Percentiles rank a stretch among this genome's conserved stretches.
phyloP scores from a whole-genome alignment of 2,329 filamentous ascomycete species.

The Diaporthe batatas region DNA sequence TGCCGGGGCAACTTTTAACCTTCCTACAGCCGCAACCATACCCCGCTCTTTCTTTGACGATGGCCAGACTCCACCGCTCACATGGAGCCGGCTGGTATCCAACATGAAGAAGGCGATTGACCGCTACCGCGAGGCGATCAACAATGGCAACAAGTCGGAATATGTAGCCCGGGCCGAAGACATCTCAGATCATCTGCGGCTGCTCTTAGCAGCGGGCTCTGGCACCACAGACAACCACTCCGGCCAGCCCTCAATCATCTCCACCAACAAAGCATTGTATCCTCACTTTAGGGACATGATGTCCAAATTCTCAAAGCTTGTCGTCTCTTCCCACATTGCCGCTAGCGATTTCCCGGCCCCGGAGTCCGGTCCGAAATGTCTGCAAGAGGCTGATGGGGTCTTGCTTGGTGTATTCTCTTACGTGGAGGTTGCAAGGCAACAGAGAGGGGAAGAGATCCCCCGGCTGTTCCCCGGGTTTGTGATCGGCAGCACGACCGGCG shows the following conservation, averaged over 20 bases:
- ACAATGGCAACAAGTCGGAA: constrained; percentile 84
- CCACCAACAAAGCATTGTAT: constrained; percentile 95
- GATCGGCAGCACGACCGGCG: constrained; percentile 84
- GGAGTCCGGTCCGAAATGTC: constrained; percentile 93
- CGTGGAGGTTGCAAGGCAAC: constrained; percentile 93
- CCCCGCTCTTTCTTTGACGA: constrained; percentile 93
- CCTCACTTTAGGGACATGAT: constrained; percentile 99
- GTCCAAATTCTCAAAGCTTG: constrained; percentile 99
- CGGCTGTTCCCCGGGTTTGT: constrained; percentile 95
- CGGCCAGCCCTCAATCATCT: constrained; percentile 98
- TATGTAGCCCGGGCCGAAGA: constrained; percentile 97
- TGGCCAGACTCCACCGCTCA: constrained; percentile 81
- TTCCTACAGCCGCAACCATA: constrained; percentile 71
- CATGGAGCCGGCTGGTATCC: constrained; percentile 89
- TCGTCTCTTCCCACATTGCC: constrained; percentile 97
- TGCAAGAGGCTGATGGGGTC: constrained; percentile 97
- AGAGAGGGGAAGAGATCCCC: constrained; percentile 92
- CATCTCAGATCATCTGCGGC: constrained; percentile 93
- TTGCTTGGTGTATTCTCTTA: constrained; percentile 95
- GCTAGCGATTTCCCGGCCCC: constrained; percentile 95
- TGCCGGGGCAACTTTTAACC: constrained; percentile 68
- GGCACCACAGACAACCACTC: constrained; percentile 99
- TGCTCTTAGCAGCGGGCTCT: constrained; percentile 94
- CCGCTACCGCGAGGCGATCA: constrained; percentile 90
- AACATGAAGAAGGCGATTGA: constrained; percentile 95